Base-by-base conservation (phyloP, 352 stramenopile genomes). In the Pythium apleroticum region DNA sequence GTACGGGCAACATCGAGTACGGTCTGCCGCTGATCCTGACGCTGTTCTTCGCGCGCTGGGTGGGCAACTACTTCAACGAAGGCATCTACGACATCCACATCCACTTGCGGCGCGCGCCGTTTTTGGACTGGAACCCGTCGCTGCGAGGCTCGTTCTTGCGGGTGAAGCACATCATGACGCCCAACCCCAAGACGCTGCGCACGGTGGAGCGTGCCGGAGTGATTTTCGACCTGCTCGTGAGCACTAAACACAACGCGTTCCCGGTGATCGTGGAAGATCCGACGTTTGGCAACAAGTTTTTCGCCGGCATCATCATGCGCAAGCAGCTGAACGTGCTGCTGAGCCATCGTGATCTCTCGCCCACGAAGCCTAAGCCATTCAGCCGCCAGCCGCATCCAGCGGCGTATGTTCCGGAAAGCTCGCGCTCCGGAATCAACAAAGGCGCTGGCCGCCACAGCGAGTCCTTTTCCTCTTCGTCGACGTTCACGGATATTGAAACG, bases 1-100 rank as follows among this genome's bases (percentile, higher is more conserved):
- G 96, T 50, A 99, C 98, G 41, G 96, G 97, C 56, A 98, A 98
- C 76, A 96, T 99, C 57, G 93, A 99, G 78, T 99, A 98, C 72
- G 93, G 98, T 4, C 80, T 99, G 1, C 97, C 97, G 33, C 76
- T 99, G 15, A 99, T 99, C 81, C 78, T 99, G 55, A 98, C 96
- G 22, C 85, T 98, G 7, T 98, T 99, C 78, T 91, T 96, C 14
- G 96, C 97, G 52, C 81, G 97, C 35, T 98, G 97, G 80, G 97
- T 98, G 24, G 97, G 97, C 25, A 99, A 99, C 76, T 88, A 98
- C 43, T 99, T 99, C 74, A 99, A 99, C 73, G 95, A 99, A 74
- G 97, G 96, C 20, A 91, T 99, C 48, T 99, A 99, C 81, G 97
- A 99, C 73, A 98, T 99, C 62, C 96, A 99, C 65, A 99, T 99